Evolutionary conservation across 768 basidiomycete genomes (phyloP).

Genomic region (Termitomyces eurrhizus): DNA sequence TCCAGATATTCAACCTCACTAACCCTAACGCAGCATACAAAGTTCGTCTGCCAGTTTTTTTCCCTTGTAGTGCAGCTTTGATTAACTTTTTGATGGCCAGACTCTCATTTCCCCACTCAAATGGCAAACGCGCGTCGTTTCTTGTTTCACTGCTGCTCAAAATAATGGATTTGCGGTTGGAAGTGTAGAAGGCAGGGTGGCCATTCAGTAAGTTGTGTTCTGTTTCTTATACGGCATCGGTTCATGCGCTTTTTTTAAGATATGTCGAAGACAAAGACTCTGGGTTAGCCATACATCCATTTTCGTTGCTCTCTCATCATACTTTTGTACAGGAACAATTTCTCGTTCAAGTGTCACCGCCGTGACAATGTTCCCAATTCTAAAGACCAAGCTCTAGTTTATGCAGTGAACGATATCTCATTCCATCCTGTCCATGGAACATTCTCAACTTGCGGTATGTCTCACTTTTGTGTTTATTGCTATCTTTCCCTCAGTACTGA

Average conservation of each 20-base stretch:
- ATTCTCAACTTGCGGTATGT: slow-evolving; percentile 71
- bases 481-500: slow-evolving; percentile 13
- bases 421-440: slow-evolving; percentile 86
- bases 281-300: slow-evolving; percentile 36
- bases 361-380: slow-evolving; percentile 50
- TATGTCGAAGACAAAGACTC: slow-evolving; percentile 84
- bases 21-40: slow-evolving; percentile 80
- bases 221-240: background rate
- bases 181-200: slow-evolving; percentile 88
- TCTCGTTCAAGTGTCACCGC: slow-evolving; percentile 85
- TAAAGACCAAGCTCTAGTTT: slow-evolving; percentile 70
- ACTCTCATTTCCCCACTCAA: slow-evolving; percentile 84
- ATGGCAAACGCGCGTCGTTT: slow-evolving; percentile 87
- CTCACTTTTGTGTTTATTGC: slow-evolving; percentile 6
- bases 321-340: slow-evolving; percentile 55
- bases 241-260: slow-evolving; percentile 33
- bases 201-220: slow-evolving; percentile 75
- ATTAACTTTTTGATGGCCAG: slow-evolving; percentile 32
- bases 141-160: slow-evolving; percentile 70
- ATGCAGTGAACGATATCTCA: slow-evolving; percentile 80
- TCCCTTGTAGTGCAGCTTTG: background rate
- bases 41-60: slow-evolving; percentile 17
- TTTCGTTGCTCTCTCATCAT: background rate
- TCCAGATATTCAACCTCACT: slow-evolving; percentile 83
- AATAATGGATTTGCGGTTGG: slow-evolving; percentile 79